Conservation (phyloP, 2,329 filamentous ascomycete genomes). For the Teratosphaeria gauchensis region DNA sequence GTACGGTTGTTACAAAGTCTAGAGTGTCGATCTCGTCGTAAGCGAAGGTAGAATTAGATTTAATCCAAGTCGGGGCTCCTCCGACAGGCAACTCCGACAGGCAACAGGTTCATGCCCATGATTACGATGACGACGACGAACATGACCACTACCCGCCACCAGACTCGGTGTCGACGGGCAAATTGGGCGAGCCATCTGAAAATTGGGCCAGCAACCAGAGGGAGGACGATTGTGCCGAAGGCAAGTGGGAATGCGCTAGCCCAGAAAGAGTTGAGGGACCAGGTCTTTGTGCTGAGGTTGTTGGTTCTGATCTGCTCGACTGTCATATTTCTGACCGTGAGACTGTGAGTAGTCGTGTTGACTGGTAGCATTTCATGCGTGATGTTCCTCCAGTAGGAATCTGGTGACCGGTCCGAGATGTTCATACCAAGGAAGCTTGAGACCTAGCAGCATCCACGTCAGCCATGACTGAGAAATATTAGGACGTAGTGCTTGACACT, state of each 20-base stretch:
- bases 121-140: too few species aligned
- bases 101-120: too few species aligned
- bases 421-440: neutral
- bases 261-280: neutral
- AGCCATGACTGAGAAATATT: too few species aligned
- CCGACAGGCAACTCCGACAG: too few species aligned
- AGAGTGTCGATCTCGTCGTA: neutral
- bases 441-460: too few species aligned
- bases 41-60: neutral
- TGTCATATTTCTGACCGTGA: neutral
- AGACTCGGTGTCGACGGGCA: too few species aligned
- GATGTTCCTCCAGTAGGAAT: neutral
- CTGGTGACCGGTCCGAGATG: neutral
- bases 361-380: too few species aligned
- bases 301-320: neutral
- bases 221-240: neutral
- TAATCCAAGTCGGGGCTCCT: too few species aligned
- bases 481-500: neutral
- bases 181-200: neutral
- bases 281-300: neutral
- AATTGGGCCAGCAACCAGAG: neutral
- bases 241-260: neutral
- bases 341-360: neutral
- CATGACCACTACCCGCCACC: too few species aligned
- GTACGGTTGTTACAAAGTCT: too few species aligned